Base-by-base conservation (phyloP, 2,329 filamentous ascomycete species). In the Akanthomyces lecanii region DNA sequence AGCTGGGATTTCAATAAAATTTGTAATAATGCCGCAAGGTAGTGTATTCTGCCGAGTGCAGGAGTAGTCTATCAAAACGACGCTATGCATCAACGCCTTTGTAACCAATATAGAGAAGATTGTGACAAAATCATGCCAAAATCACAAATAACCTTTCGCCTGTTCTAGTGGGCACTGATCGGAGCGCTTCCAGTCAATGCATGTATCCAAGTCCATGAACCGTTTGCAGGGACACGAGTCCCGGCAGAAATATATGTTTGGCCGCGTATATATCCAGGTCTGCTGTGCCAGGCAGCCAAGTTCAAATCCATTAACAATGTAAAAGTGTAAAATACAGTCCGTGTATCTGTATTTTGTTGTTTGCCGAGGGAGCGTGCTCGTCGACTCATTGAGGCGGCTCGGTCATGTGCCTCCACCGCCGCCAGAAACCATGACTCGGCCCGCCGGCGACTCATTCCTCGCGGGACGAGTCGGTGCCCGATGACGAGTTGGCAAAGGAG, bases 401-500 rank as follows among this genome's bases (percentile, higher is more conserved):
- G 18, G 50, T 12, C 16, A 33, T 30, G 7, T 52, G 50, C n/a
- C 28, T n/a, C 36, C 36, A 42, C 23, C 28, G 23, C 38, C 45
- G 12, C 25, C 28, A 25, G 6, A 42, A 59, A 40, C 36, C 33
- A 7, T 36, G 8, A 11, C 7, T 2, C 33, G 33, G 5, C 30
- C 5, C 8, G 10, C 10, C 33, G 33, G 33, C 33, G 7, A 11
- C 33, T 36, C 33, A 36, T 6, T 61, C 50, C 14, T 51, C 58
- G 1, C 44, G 42, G 2, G 59, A 52, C 25, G 66, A 68, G 61
- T 65, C 58, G 36, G 59, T 61, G 25, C 21, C 62, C 48, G 66
- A 62, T 44, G 61, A 61, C 33, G 58, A 60, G 57, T 61, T 52
- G 48, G 66, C 53, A 45, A 53, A 65, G 14, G 51, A 59, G 25